These are phyloP conservation scores for Laguncularia racemosa DNA, from an alignment of 345 rosid genomes.

Conservation along the genomic window DNA sequence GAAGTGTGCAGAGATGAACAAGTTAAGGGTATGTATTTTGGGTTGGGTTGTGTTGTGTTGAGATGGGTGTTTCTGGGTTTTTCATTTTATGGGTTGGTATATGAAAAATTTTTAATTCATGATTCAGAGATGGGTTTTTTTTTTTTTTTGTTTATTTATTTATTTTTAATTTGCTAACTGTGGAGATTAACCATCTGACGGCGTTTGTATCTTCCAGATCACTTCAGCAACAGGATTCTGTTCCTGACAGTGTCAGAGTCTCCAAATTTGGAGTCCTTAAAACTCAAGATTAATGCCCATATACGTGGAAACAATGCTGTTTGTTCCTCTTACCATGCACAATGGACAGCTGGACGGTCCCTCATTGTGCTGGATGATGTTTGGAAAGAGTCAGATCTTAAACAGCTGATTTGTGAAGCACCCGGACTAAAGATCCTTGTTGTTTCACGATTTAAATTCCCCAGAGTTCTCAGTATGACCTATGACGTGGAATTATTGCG, in stretches of 20 bases:
- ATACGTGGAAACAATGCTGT: slow-evolving; percentile 9
- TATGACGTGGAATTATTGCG: slow-evolving; percentile 60
- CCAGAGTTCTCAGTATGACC: slow-evolving; percentile 17
- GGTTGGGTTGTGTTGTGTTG: no score
- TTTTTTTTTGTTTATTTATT: not conserved
- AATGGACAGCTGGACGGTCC: slow-evolving; percentile 24
- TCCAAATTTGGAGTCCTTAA: no score
- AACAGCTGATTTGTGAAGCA: slow-evolving; percentile 37
- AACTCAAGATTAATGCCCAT: slow-evolving; percentile 35
- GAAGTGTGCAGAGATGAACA: slow-evolving; percentile 55
- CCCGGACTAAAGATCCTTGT: slow-evolving; percentile 70
- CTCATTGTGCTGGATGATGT: slow-evolving; percentile 86
- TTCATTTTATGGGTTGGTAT: no score
- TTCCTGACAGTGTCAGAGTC: slow-evolving; percentile 20
- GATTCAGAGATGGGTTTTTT: slow-evolving; percentile 7
- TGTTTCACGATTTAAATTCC: slow-evolving; percentile 66
- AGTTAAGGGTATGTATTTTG: slow-evolving; percentile 36
- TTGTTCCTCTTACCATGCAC: no score
- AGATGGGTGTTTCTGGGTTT: no score
- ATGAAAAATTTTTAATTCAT: no score
- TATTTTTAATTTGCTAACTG: not conserved
- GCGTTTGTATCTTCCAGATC: slow-evolving; percentile 25
- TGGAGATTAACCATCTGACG: not conserved
- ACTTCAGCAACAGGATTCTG: slow-evolving; percentile 47
- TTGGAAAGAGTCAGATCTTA: slow-evolving; percentile 55